Conservation (phyloP, 129 eudicot genomes). For the Erigeron canadensis region DNA sequence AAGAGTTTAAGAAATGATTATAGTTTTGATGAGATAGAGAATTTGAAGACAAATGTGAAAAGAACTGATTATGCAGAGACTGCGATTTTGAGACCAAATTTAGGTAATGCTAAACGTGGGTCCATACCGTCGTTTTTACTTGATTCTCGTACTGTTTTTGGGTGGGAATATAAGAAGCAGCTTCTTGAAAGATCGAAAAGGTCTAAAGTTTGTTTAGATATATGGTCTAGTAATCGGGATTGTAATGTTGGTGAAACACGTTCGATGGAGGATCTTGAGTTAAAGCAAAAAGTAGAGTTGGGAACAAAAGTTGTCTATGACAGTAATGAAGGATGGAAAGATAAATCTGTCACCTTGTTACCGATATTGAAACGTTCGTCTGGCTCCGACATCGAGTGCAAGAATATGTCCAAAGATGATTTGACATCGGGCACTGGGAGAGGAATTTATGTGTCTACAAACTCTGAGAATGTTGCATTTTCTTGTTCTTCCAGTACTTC, state of each 20-base stretch:
- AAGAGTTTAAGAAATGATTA: slow-evolving; percentile 2
- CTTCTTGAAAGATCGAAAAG: slow-evolving; percentile 41
- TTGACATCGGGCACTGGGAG: slow-evolving; percentile 16
- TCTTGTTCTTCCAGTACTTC: slow-evolving; percentile 28
- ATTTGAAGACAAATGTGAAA: slow-evolving; percentile 4
- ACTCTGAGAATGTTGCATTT: slow-evolving; percentile 17
- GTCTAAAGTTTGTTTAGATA: slow-evolving; percentile 31
- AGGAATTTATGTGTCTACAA: background rate
- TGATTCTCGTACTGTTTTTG: slow-evolving; percentile 26
- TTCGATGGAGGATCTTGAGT: slow-evolving; percentile 28
- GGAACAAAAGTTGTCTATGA: slow-evolving; percentile 9
- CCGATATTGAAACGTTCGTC: slow-evolving; percentile 12
- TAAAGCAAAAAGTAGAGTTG: background rate
- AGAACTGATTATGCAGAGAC: slow-evolving; percentile 7
- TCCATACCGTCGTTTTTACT: slow-evolving; percentile 12
- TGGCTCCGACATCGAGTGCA: slow-evolving; percentile 5
- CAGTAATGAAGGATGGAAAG: slow-evolving; percentile 23
- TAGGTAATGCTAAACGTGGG: slow-evolving; percentile 16
- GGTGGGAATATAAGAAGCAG: slow-evolving; percentile 42
- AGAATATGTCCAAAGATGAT: slow-evolving; percentile 23
- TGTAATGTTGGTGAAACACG: slow-evolving; percentile 25
- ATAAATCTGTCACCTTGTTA: slow-evolving; percentile 22
- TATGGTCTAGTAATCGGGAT: slow-evolving; percentile 24
- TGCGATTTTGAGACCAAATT: slow-evolving; percentile 5
- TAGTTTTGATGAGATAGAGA: slow-evolving; percentile 15